phyloP scores from a whole-genome alignment of 164 flowering plant genomes.

The grape (Vitis vinifera) region ASM3070453v1 NC_081817.1:25396001-25396500 shows the following conservation, averaged over 20 bases:
- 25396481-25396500: too few relatives aligned
- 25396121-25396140: conserved; percentile 48
- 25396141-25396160: conserved; percentile 78
- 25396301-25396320: conserved; percentile 51
- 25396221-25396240: conserved; percentile 53
- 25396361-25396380: too few relatives aligned
- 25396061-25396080: conserved; percentile 22
- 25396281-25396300: conserved; percentile 70
- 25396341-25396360: too few relatives aligned
- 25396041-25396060: background rate
- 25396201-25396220: conserved; percentile 32
- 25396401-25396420: too few relatives aligned
- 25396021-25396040: too few relatives aligned
- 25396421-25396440: too few relatives aligned
- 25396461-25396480: too few relatives aligned
- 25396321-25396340: too few relatives aligned
- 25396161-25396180: conserved; percentile 55
- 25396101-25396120: conserved; percentile 45
- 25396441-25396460: too few relatives aligned
- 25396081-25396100: conserved; percentile 38
- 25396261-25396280: conserved; percentile 66
- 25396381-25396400: too few relatives aligned
- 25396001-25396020: too few relatives aligned
- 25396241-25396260: conserved; percentile 50
- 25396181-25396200: conserved; percentile 24